Conservation (phyloP, 2,329 filamentous ascomycete genomes). For the Pyrenophora teres region DNA sequence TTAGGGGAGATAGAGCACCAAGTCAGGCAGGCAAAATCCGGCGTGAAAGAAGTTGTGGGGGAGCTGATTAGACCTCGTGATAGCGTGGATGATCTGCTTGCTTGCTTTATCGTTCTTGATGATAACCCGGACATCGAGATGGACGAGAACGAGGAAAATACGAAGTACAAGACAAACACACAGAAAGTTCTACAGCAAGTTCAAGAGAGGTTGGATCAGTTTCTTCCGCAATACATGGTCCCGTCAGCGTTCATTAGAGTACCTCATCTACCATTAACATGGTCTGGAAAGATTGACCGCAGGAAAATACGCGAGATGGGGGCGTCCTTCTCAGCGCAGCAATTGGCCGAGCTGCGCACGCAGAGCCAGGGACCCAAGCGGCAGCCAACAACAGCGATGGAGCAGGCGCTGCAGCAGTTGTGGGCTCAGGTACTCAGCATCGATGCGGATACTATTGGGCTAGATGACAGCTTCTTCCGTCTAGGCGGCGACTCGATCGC, state of each 20-base stretch:
- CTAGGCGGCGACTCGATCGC: constrained; percentile 35
- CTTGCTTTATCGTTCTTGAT: too few species aligned
- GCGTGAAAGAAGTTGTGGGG: too few species aligned
- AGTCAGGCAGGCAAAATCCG: background rate
- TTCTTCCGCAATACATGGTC: background rate
- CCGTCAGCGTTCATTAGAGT: constrained; percentile 43
- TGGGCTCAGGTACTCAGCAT: constrained; percentile 10
- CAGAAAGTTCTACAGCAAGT: too few species aligned
- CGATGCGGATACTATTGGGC: constrained; percentile 4
- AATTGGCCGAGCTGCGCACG: constrained; percentile 3
- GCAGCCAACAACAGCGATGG: constrained; percentile 3
- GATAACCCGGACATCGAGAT: too few species aligned
- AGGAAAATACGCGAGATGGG: constrained; percentile 15
- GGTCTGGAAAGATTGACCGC: constrained; percentile 50
- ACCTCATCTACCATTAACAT: too few species aligned
- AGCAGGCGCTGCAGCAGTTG: constrained; percentile 7
- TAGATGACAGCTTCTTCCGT: constrained; percentile 23
- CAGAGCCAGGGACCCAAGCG: background rate
- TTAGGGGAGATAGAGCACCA: constrained; percentile 27
- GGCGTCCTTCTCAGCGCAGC: constrained; percentile 3
- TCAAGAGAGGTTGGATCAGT: too few species aligned
- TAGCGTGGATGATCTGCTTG: too few species aligned
- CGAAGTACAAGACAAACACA: too few species aligned
- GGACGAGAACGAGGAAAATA: too few species aligned
- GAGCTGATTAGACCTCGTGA: too few species aligned